Evolutionary conservation across 495 filamentous ascomycete genomes (phyloP).

Genomic region (Aspergillus bridgeri): DNA sequence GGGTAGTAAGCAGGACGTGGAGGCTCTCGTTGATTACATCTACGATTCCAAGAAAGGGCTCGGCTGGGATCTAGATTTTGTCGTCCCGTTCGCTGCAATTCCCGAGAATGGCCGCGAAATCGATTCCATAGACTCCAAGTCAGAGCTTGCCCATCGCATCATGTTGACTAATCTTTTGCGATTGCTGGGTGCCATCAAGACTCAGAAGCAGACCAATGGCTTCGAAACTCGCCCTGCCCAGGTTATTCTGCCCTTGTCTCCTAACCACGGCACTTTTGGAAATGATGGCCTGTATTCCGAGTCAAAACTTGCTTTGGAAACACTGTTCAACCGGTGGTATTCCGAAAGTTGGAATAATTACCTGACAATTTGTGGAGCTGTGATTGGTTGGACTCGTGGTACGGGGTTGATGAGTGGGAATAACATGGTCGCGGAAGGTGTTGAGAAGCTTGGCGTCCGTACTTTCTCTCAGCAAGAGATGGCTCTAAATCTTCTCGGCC

Average conservation of each 20-base stretch:
- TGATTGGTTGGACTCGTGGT: slow-evolving; percentile 98
- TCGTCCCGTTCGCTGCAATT: slow-evolving; percentile 96
- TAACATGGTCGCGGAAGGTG: slow-evolving; percentile 94
- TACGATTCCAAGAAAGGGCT: slow-evolving; percentile 96
- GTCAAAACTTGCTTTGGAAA: slow-evolving; percentile 95
- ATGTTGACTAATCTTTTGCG: slow-evolving; percentile 98
- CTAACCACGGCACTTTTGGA: slow-evolving; percentile 97
- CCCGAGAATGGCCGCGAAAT: slow-evolving; percentile 98
- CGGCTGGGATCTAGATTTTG: slow-evolving; percentile 95
- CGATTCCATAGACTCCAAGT: slow-evolving; percentile 95
- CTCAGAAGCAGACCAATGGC: slow-evolving; percentile 79
- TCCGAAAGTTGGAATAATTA: slow-evolving; percentile 97
- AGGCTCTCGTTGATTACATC: slow-evolving; percentile 89
- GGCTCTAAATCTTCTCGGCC: slow-evolving; percentile 96
- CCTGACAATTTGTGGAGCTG: slow-evolving; percentile 96
- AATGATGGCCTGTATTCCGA: slow-evolving; percentile 98
- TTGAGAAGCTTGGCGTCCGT: slow-evolving; percentile 93
- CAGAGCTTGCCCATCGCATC: slow-evolving; percentile 96
- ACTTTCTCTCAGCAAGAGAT: slow-evolving; percentile 99
- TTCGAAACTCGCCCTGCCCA: slow-evolving; percentile 95
- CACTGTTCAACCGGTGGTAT: slow-evolving; percentile 97
- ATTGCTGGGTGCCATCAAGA: slow-evolving; percentile 84
- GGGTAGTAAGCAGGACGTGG: slow-evolving; percentile 94
- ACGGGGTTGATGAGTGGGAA: slow-evolving; percentile 98
- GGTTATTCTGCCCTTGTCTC: slow-evolving; percentile 91